A percentile compares a stretch with the other conserved stretches of the same genome.
Evolutionary conservation across 2,329 filamentous ascomycete genomes (phyloP).

Genomic region (Aciculosporium take): DNA sequence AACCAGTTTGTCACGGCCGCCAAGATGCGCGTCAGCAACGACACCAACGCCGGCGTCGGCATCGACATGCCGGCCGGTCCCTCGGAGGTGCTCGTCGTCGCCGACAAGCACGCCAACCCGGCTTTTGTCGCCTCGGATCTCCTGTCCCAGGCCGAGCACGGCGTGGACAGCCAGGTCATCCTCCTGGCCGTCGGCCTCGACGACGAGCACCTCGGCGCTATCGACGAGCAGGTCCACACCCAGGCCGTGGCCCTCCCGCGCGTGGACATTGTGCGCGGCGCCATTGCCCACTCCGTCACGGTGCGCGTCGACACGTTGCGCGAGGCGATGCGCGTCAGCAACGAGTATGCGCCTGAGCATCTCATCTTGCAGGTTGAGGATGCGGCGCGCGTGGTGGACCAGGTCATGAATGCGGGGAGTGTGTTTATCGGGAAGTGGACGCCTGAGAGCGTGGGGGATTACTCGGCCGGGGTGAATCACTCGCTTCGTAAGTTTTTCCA

Average conservation of each 20-base stretch:
- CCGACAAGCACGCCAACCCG: slow-evolving; percentile 75
- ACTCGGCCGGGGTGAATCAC: slow-evolving; percentile 96
- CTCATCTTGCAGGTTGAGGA: slow-evolving; percentile 80
- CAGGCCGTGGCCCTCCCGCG: slow-evolving; percentile 80
- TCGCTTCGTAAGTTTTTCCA: slow-evolving; percentile 62
- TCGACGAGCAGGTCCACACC: slow-evolving; percentile 79
- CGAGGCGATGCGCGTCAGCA: slow-evolving; percentile 71
- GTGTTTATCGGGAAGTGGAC: slow-evolving; percentile 96
- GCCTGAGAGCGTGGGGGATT: slow-evolving; percentile 93
- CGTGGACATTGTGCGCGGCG: slow-evolving; percentile 81
- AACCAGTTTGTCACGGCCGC: slow-evolving; percentile 98
- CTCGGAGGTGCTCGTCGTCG: slow-evolving; percentile 91
- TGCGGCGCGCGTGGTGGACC: slow-evolving; percentile 56
- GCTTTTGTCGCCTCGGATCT: slow-evolving; percentile 93
- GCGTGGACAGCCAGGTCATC: slow-evolving; percentile 89
- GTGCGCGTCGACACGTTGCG: slow-evolving; percentile 57
- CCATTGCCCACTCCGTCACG: slow-evolving; percentile 85
- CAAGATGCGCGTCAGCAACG: slow-evolving; percentile 97
- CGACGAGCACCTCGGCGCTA: slow-evolving; percentile 59
- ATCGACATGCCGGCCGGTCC: slow-evolving; percentile 98
- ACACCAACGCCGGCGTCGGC: slow-evolving; percentile 85
- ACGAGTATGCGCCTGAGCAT: slow-evolving; percentile 91
- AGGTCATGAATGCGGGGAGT: slow-evolving; percentile 86
- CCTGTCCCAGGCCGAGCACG: slow-evolving; percentile 90
- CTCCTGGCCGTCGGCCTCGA: slow-evolving; percentile 70